Conservation (phyloP, 2,329 filamentous ascomycete species). For the Aspergillus arachidicola region DNA sequence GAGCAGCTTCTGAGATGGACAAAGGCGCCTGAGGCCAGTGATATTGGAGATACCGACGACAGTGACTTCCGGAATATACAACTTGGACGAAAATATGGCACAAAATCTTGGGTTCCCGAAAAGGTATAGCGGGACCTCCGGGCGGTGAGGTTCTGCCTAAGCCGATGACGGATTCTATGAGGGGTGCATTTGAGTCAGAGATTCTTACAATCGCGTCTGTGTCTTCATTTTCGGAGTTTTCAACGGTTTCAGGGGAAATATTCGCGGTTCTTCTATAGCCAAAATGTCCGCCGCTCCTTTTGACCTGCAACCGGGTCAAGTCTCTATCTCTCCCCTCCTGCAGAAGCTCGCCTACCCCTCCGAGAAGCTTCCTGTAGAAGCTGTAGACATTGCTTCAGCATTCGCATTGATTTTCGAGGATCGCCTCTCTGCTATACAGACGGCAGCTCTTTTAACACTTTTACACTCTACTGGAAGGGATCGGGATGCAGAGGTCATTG, state of each 20-base stretch:
- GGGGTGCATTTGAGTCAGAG: neutral
- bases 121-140: constrained; percentile 13
- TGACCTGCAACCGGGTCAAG: constrained; percentile 34
- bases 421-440: constrained; percentile 83
- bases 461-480: constrained; percentile 90
- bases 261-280: neutral
- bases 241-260: neutral
- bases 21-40: neutral
- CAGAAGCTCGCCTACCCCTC: constrained; percentile 49
- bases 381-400: constrained; percentile 84
- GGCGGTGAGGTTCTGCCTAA: constrained; percentile 32
- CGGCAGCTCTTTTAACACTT: constrained; percentile 82
- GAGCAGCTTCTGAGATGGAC: neutral
- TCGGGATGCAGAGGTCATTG: constrained; percentile 79
- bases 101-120: constrained; percentile 21
- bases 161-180: constrained; percentile 14
- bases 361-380: constrained; percentile 59
- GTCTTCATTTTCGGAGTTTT: neutral
- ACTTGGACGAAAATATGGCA: constrained; percentile 20
- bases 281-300: constrained; percentile 29
- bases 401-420: constrained; percentile 91
- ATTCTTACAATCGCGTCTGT: neutral
- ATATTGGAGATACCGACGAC: constrained; percentile 13
- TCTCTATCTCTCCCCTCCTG: constrained; percentile 53
- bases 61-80: neutral